Evolutionary conservation across 345 rosid species (phyloP).

Genomic region (Eutrema japonicum): DNA sequence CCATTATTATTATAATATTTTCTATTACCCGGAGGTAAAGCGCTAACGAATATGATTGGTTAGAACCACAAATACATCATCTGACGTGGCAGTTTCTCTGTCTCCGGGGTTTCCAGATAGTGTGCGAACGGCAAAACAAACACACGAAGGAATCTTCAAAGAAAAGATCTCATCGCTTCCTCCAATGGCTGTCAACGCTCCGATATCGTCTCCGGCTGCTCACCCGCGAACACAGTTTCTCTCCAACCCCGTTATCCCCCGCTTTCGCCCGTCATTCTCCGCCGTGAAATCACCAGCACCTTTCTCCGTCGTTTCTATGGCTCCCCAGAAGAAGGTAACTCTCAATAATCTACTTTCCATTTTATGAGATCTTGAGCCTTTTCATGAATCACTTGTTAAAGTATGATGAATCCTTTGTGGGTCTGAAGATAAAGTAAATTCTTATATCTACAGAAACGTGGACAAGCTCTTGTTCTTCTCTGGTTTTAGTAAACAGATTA

Average conservation of each 20-base stretch:
- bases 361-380: background rate
- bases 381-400: background rate
- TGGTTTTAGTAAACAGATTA: background rate
- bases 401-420: conserved; percentile 1
- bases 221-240: conserved; percentile 44
- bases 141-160: conserved; percentile 33
- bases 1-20: background rate
- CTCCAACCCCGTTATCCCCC: conserved; percentile 44
- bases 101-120: conserved; percentile 39
- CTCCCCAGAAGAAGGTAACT: conserved; percentile 75
- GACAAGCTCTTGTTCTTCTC: background rate
- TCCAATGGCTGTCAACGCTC: conserved; percentile 63
- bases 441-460: background rate
- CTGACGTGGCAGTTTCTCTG: conserved; percentile 45
- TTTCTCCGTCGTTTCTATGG: conserved; percentile 72
- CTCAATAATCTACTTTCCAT: background rate
- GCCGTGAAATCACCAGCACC: conserved; percentile 41
- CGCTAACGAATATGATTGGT: conserved; percentile 41
- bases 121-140: conserved; percentile 27
- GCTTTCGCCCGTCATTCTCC: conserved; percentile 35
- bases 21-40: conserved; percentile 28
- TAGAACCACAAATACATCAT: conserved; percentile 30
- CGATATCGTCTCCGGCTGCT: conserved; percentile 57
- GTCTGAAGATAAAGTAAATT: conserved; percentile 13
- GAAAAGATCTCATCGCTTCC: conserved; percentile 17